A percentile compares a stretch with the other conserved stretches of the same genome.
These are phyloP conservation scores for Xylaria scruposa DNA, from an alignment of 495 filamentous ascomycete genomes.

Conservation along the genomic window DNA sequence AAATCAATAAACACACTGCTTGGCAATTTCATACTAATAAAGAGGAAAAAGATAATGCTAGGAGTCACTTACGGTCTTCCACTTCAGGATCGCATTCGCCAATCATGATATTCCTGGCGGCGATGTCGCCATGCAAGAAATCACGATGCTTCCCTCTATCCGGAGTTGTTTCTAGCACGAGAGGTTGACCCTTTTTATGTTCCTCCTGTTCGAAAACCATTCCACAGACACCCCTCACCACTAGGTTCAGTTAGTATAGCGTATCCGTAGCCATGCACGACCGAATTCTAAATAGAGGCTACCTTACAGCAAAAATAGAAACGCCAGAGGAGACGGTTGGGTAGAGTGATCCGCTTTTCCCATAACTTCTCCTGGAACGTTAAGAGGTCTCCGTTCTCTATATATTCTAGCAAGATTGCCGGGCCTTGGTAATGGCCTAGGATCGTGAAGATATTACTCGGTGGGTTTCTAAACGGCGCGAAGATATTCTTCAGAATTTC, in stretches of 20 bases:
- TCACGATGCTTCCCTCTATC: background rate
- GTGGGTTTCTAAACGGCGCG: background rate
- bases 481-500: background rate
- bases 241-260: background rate
- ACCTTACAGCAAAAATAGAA: slow-evolving; percentile 17
- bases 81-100: background rate
- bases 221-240: slow-evolving; percentile 4
- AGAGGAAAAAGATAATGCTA: background rate
- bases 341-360: background rate
- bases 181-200: background rate
- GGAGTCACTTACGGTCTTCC: slow-evolving; percentile 6
- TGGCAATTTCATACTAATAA: background rate
- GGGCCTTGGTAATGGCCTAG: background rate
- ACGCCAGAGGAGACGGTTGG: slow-evolving; percentile 24
- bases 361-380: background rate
- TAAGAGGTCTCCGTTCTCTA: slow-evolving; percentile 5
- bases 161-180: background rate
- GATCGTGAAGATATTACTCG: background rate
- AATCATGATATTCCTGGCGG: slow-evolving; percentile 1
- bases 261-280: background rate
- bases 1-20: background rate
- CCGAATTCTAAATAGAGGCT: background rate
- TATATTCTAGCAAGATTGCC: slow-evolving; percentile 19
- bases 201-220: background rate
- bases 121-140: slow-evolving; percentile 4